Conservation (phyloP, 1,139 yeast species). For the Debaryomyces nepalensis region DNA sequence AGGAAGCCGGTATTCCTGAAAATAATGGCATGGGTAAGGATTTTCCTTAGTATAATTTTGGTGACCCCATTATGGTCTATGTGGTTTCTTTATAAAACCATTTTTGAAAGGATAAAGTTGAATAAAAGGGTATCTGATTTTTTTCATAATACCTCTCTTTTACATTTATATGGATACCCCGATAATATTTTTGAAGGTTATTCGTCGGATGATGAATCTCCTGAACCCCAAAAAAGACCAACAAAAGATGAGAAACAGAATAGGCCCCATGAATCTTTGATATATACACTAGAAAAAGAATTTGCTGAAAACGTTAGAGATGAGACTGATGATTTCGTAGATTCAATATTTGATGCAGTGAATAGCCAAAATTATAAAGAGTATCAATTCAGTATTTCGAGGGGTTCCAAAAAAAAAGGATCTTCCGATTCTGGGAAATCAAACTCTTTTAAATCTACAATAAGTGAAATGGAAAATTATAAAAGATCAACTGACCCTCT, state of each 20-base stretch:
- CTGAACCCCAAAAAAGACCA: constrained; percentile 4
- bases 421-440: not conserved
- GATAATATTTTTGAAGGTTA: constrained; percentile 12
- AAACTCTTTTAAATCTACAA: not conserved
- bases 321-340: constrained; percentile 61
- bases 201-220: constrained; percentile 16
- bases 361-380: constrained; percentile 31
- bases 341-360: constrained; percentile 64
- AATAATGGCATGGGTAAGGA: constrained; percentile 51
- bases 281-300: constrained; percentile 23
- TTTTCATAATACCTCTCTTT: constrained; percentile 33
- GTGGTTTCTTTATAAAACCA: constrained; percentile 50
- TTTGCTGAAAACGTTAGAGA: constrained; percentile 43
- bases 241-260: not conserved
- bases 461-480: not conserved
- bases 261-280: constrained; percentile 14
- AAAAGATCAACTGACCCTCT: not conserved
- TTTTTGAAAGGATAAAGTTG: constrained; percentile 45
- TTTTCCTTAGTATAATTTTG: constrained; percentile 45
- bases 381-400: constrained; percentile 25
- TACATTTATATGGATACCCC: constrained; percentile 31
- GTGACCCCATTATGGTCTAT: constrained; percentile 59
- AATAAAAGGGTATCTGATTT: constrained; percentile 37
- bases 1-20: constrained; percentile 18
- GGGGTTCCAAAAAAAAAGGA: not conserved